Evolutionary conservation across 495 filamentous ascomycete genomes (phyloP).

Genomic region (Echria macrotheca): DNA sequence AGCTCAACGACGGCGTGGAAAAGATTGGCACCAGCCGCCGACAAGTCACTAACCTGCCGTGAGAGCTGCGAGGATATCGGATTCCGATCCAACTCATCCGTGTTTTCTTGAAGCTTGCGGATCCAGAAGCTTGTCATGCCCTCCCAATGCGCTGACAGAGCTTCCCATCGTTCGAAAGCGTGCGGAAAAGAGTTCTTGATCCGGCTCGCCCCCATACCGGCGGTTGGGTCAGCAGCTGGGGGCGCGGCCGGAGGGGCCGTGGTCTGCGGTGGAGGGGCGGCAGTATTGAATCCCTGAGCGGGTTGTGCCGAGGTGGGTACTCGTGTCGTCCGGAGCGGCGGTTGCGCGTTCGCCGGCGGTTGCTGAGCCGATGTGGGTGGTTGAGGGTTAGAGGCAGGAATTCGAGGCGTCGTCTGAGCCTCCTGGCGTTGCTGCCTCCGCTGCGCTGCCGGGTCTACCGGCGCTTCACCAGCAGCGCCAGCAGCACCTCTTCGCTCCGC

Average conservation of each 20-base stretch:
- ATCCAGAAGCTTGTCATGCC: constrained; percentile 97
- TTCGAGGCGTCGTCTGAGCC: constrained; percentile 13
- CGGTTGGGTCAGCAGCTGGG: constrained; percentile 28
- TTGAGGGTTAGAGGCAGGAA: constrained; percentile 2
- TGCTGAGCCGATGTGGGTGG: constrained; percentile 14
- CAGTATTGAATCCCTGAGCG: constrained; percentile 15
- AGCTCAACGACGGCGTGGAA: constrained; percentile 97
- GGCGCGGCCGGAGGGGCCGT: constrained; percentile 20
- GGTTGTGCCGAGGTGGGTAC: constrained; percentile 19
- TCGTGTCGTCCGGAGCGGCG: constrained; percentile 22
- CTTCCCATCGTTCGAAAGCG: constrained; percentile 97
- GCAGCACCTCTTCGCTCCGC: constrained; percentile 51
- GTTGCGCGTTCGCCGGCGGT: constrained; percentile 14
- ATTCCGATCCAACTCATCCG: constrained; percentile 72
- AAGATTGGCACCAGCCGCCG: constrained; percentile 91
- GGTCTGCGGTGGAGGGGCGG: constrained; percentile 10
- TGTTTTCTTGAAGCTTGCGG: constrained; percentile 81
- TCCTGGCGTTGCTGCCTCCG: constrained; percentile 34
- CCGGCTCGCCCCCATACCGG: constrained; percentile 24
- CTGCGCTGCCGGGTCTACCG: constrained; percentile 36
- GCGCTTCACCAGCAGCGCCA: constrained; percentile 48
- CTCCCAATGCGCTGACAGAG: constrained; percentile 95
- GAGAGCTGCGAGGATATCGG: constrained; percentile 82
- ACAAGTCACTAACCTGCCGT: constrained; percentile 90
- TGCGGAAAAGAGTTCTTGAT: constrained; percentile 71